These are phyloP conservation scores for Carex arenaria DNA, from an alignment of 202 grass and related monocot species.

Conservation along the genomic window DNA sequence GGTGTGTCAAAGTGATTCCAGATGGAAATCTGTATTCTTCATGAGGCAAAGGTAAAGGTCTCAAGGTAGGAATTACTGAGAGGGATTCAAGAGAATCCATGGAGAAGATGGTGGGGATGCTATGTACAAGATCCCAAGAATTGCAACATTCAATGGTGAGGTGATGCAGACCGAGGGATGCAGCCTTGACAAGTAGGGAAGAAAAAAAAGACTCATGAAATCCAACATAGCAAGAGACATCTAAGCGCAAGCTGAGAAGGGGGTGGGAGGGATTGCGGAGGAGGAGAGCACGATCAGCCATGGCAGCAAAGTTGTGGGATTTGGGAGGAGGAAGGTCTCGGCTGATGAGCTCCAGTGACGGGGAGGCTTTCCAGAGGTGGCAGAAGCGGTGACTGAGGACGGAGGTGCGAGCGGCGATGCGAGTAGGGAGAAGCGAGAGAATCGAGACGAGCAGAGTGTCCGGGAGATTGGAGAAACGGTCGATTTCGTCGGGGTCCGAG, in stretches of 20 bases:
- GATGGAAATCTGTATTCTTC: background rate
- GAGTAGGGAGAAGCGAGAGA: no score
- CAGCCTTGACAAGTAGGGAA: constrained; percentile 21
- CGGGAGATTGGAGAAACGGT: constrained; percentile 30
- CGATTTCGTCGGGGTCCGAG: background rate
- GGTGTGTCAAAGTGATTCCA: background rate
- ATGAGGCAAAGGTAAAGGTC: background rate
- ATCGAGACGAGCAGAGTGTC: constrained; percentile 27
- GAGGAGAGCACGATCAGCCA: no score
- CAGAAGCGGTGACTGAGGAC: no score
- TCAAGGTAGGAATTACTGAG: background rate
- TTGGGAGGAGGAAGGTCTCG: no score
- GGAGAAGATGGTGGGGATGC: constrained; percentile 7
- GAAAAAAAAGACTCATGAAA: background rate
- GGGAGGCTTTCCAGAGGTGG: no score
- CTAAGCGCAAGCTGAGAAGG: no score
- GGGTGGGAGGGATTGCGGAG: no score
- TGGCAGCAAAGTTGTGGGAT: no score
- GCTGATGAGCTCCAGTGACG: no score
- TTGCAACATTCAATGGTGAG: constrained; percentile 14
- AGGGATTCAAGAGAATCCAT: constrained; percentile 32
- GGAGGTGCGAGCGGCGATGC: no score
- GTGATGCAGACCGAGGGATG: constrained; percentile 25
- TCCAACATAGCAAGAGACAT: no score
- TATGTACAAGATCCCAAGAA: background rate